These are phyloP conservation scores for Sporormia fimetaria DNA, from an alignment of 495 filamentous ascomycete genomes.

Conservation along the genomic window DNA sequence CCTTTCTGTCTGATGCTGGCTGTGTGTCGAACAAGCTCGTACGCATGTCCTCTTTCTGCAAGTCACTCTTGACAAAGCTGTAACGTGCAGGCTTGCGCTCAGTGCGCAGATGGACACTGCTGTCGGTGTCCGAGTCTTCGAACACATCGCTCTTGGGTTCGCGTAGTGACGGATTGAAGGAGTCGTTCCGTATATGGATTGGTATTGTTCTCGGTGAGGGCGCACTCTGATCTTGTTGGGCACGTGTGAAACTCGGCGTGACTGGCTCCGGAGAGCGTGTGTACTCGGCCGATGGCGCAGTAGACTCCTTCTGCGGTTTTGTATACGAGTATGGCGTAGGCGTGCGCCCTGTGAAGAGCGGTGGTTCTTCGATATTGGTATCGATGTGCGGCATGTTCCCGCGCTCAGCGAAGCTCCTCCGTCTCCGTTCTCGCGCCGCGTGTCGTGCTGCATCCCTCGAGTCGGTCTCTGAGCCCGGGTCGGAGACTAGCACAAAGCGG, in stretches of 20 bases:
- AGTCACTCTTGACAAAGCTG: slow-evolving; percentile 23
- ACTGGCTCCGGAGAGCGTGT: slow-evolving; percentile 27
- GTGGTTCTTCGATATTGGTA: slow-evolving; percentile 24
- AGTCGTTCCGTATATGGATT: slow-evolving; percentile 14
- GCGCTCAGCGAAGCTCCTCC: slow-evolving; percentile 22
- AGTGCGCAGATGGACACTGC: slow-evolving; percentile 8
- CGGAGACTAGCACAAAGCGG: slow-evolving; percentile 27
- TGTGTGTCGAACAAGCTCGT: slow-evolving; percentile 14
- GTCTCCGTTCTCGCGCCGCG: slow-evolving; percentile 9
- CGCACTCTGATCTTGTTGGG: slow-evolving; percentile 22
- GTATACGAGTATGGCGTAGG: slow-evolving; percentile 32
- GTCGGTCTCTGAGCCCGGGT: slow-evolving; percentile 4
- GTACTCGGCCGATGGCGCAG: slow-evolving; percentile 21
- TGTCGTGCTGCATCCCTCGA: slow-evolving; percentile 1
- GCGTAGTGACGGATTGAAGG: slow-evolving; percentile 10
- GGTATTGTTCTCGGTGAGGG: slow-evolving; percentile 4
- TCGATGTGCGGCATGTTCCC: slow-evolving; percentile 26
- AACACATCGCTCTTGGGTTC: slow-evolving; percentile 10
- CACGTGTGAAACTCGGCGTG: slow-evolving; percentile 13
- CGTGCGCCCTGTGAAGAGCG: slow-evolving; percentile 24
- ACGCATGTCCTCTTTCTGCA: slow-evolving; percentile 21
- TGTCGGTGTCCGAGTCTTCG: slow-evolving; percentile 21
- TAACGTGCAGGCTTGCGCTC: slow-evolving; percentile 21
- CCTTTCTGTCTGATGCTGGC: slow-evolving; percentile 7
- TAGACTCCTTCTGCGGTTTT: slow-evolving; percentile 19